phyloP scores from a whole-genome alignment of 192 early-diverging fungal species.

The Linnemannia schmuckeri region DNA sequence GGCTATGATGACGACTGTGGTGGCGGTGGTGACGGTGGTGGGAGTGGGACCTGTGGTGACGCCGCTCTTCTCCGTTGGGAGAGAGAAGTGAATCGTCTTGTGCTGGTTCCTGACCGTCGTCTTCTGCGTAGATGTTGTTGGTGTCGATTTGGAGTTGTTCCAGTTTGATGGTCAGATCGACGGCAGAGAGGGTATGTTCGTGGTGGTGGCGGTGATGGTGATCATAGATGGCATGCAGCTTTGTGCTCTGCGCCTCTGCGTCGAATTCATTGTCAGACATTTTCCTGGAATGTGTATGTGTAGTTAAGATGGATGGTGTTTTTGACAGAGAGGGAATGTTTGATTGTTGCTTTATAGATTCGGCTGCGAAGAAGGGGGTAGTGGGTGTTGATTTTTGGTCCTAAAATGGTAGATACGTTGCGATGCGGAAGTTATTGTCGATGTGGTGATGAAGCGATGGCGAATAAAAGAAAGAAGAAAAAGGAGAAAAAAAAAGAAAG shows the following conservation, averaged over 20 bases:
- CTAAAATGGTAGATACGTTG: too few species aligned
- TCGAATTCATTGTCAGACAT: neutral
- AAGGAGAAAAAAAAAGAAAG: neutral
- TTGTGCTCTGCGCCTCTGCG: neutral
- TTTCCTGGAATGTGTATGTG: neutral
- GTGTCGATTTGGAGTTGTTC: neutral
- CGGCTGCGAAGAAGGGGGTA: too few species aligned
- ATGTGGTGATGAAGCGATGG: too few species aligned
- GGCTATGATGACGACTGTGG: neutral
- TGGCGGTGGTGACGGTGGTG: neutral
- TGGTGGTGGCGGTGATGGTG: neutral
- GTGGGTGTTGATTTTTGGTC: too few species aligned
- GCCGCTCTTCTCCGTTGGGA: neutral
- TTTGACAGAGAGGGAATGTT: neutral
- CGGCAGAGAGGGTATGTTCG: constrained; percentile 15
- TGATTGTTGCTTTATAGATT: neutral
- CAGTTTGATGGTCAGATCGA: constrained; percentile 11
- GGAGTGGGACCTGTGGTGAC: too few species aligned
- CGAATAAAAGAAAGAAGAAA: too few species aligned
- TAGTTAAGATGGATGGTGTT: too few species aligned
- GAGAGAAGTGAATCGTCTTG: neutral
- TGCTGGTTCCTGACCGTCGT: neutral
- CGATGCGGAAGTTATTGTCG: too few species aligned
- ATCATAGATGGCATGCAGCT: neutral
- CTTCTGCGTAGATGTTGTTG: neutral